phyloP scores from a whole-genome alignment of 208 protist genomes.

The Leishmania martiniquensis region DNA sequence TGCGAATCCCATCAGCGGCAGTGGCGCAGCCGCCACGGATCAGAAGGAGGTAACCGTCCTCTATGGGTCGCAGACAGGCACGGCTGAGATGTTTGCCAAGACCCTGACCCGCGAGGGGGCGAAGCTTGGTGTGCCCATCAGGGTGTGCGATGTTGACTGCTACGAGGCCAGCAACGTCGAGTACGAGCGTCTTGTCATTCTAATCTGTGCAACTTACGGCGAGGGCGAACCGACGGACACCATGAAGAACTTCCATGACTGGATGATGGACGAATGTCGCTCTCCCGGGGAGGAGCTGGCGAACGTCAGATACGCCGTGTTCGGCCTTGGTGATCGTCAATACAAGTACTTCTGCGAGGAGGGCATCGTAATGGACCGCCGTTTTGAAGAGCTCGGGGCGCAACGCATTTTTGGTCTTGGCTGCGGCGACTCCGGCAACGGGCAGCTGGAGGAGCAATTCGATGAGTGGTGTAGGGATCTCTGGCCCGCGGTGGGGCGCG shows the following conservation, averaged over 20 bases:
- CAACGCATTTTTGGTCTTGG: conserved; percentile 79
- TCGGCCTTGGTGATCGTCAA: conserved; percentile 91
- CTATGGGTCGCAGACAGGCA: conserved; percentile 91
- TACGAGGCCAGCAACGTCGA: conserved; percentile 69
- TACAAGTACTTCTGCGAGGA: conserved; percentile 92
- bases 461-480: conserved; percentile 85
- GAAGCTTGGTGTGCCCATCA: conserved; percentile 68
- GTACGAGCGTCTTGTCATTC: conserved; percentile 68
- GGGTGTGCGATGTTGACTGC: conserved; percentile 65
- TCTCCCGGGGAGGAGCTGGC: conserved; percentile 59
- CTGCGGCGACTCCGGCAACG: conserved; percentile 77
- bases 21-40: not conserved
- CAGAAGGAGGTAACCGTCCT: conserved; percentile 71
- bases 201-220: conserved; percentile 90
- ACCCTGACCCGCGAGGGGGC: conserved; percentile 72
- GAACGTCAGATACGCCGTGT: conserved; percentile 86
- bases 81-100: conserved; percentile 91
- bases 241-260: conserved; percentile 89
- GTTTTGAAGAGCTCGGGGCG: conserved; percentile 88
- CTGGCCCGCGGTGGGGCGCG: conserved; percentile 80
- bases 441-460: conserved; percentile 88
- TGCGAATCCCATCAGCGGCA: not conserved
- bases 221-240: conserved; percentile 93
- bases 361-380: conserved; percentile 84
- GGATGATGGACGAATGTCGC: conserved; percentile 75